Evolutionary conservation across 1,139 yeast species (phyloP).

Genomic region (Wickerhamiella infanticola): DNA sequence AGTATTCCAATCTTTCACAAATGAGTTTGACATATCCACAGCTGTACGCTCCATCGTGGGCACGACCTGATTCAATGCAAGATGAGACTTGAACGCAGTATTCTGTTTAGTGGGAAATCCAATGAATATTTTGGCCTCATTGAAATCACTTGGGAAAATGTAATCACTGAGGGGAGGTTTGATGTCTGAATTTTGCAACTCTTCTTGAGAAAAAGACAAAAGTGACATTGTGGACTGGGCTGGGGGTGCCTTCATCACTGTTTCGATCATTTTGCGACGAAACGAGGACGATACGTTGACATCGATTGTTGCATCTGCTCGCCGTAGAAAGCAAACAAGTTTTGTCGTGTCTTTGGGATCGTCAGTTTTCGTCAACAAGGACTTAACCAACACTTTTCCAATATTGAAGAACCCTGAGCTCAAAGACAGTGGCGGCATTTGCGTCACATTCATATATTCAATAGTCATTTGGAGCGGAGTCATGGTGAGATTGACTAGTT

Average conservation of each 20-base stretch:
- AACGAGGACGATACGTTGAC: slow-evolving; percentile 22
- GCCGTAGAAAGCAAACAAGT: slow-evolving; percentile 21
- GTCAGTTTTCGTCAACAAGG: slow-evolving; percentile 20
- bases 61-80: slow-evolving; percentile 27
- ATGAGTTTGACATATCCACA: slow-evolving; percentile 28
- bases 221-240: slow-evolving; percentile 23
- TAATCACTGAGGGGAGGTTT: slow-evolving; percentile 24
- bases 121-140: slow-evolving; percentile 28
- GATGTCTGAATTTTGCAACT: slow-evolving; percentile 20
- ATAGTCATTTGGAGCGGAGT: slow-evolving; percentile 23
- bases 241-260: slow-evolving; percentile 31
- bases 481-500: slow-evolving; percentile 16
- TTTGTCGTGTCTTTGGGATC: slow-evolving; percentile 22
- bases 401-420: slow-evolving; percentile 19
- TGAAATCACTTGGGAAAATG: slow-evolving; percentile 23
- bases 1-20: slow-evolving; percentile 29
- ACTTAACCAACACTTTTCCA: slow-evolving; percentile 22
- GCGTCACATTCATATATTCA: slow-evolving; percentile 26
- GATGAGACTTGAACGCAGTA: slow-evolving; percentile 26
- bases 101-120: slow-evolving; percentile 32
- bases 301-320: slow-evolving; percentile 21
- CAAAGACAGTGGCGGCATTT: slow-evolving; percentile 16
- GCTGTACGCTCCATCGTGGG: slow-evolving; percentile 33
- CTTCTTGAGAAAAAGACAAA: slow-evolving; percentile 19
- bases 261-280: slow-evolving; percentile 24